Evolutionary conservation across 495 filamentous ascomycete genomes (phyloP).

Genomic region (Annulohypoxylon moriforme): DNA sequence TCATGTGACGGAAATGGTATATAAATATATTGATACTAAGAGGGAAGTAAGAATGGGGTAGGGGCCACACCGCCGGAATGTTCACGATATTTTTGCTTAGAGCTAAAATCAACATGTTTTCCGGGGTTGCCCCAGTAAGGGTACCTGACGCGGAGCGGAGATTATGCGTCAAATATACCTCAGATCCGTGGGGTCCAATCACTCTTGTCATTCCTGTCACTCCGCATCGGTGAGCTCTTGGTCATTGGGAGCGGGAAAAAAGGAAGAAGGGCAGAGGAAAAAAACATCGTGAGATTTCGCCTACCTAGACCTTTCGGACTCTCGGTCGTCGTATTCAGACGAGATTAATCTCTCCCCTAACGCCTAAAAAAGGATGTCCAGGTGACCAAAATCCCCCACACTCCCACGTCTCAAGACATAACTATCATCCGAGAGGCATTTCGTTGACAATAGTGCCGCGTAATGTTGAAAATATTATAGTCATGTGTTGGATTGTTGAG

Average conservation of each 20-base stretch:
- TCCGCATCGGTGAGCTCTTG: slow-evolving; percentile 32
- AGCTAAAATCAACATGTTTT: slow-evolving; percentile 18
- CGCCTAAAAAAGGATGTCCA: slow-evolving; percentile 25
- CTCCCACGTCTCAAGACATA: slow-evolving; percentile 21
- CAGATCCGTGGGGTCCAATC: slow-evolving; percentile 35
- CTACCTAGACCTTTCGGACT: slow-evolving; percentile 27
- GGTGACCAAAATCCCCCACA: slow-evolving; percentile 43
- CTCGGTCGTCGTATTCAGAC: slow-evolving; percentile 38
- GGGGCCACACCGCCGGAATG: slow-evolving; percentile 32
- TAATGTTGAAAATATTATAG: slow-evolving; percentile 16
- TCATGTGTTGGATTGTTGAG: slow-evolving; percentile 16
- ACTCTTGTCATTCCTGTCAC: neutral
- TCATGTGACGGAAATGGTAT: slow-evolving; percentile 16
- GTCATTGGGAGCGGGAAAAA: slow-evolving; percentile 8
- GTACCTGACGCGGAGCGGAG: slow-evolving; percentile 25
- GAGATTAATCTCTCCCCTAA: slow-evolving; percentile 35
- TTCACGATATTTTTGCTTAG: slow-evolving; percentile 19
- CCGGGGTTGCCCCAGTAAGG: slow-evolving; percentile 22
- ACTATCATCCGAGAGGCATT: slow-evolving; percentile 23
- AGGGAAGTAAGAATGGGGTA: slow-evolving; percentile 10
- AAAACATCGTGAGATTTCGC: slow-evolving; percentile 29
- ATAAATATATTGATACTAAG: slow-evolving; percentile 17
- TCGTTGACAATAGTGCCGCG: slow-evolving; percentile 24
- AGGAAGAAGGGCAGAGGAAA: neutral
- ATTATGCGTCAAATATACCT: slow-evolving; percentile 44